Conservation (phyloP, 2,329 filamentous ascomycete genomes). For the Rhynchosporium secalis region DNA sequence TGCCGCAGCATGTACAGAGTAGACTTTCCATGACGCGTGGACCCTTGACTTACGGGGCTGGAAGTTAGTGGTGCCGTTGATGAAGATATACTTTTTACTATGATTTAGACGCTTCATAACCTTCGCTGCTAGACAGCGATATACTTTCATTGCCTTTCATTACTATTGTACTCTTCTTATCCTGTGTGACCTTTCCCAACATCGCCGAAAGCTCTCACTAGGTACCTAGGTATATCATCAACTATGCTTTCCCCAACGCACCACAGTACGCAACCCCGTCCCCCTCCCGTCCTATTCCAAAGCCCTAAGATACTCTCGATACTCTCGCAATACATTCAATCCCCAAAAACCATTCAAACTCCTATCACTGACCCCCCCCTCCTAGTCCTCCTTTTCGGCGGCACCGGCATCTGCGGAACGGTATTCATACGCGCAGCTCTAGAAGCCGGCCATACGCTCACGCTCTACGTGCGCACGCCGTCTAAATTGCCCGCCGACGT, state of each 20-base stretch:
- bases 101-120: not conserved
- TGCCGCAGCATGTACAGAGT: not conserved
- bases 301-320: too few species aligned
- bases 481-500: constrained; percentile 34
- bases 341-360: not conserved
- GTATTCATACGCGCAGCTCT: constrained; percentile 33
- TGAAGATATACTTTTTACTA: not conserved
- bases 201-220: too few species aligned
- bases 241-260: constrained; percentile 20
- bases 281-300: too few species aligned
- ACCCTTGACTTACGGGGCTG: not conserved
- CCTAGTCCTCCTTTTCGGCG: constrained; percentile 33
- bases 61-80: not conserved
- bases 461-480: constrained; percentile 32
- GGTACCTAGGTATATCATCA: not conserved
- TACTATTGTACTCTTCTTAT: too few species aligned
- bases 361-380: constrained; percentile 17
- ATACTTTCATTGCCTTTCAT: not conserved
- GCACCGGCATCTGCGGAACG: constrained; percentile 30
- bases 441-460: constrained; percentile 29
- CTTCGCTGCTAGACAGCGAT: not conserved
- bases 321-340: too few species aligned
- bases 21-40: constrained; percentile 2
- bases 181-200: too few species aligned
- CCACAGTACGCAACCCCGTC: constrained; percentile 14